These are phyloP conservation scores for Bondarzewia mesenterica DNA, from an alignment of 1,284 basidiomycete genomes.

Conservation along the genomic window DNA sequence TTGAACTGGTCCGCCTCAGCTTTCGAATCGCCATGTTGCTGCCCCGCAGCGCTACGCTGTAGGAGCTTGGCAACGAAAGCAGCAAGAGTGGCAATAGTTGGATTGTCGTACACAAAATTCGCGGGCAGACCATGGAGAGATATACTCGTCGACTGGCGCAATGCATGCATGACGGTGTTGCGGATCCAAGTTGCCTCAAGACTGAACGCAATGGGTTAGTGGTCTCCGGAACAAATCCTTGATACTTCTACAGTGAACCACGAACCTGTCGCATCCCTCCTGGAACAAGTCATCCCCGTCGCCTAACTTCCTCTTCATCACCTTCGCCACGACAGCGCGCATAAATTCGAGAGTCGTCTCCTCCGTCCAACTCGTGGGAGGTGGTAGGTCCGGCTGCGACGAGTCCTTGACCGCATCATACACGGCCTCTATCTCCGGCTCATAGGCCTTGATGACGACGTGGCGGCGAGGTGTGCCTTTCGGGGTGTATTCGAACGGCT, in stretches of 20 bases:
- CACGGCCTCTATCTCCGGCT: constrained; percentile 20
- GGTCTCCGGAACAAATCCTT: neutral
- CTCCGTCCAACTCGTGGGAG: constrained; percentile 9
- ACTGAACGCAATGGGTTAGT: neutral
- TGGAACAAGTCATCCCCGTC: constrained; percentile 13
- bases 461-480: constrained; percentile 22
- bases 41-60: neutral
- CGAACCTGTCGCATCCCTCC: constrained; percentile 14
- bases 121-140: neutral
- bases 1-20: neutral
- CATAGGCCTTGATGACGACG: constrained; percentile 17
- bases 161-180: constrained; percentile 8
- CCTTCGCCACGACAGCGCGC: constrained; percentile 4
- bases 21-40: neutral
- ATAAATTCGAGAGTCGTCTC: constrained; percentile 8
- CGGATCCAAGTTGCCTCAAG: constrained; percentile 11
- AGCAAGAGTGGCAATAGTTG: constrained; percentile 1
- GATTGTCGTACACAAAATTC: constrained; percentile 7
- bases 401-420: constrained; percentile 12
- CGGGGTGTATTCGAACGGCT: constrained; percentile 24
- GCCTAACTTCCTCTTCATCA: constrained; percentile 3
- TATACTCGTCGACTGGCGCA: constrained; percentile 1
- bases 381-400: constrained; percentile 1
- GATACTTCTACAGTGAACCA: neutral
- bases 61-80: neutral